These are phyloP conservation scores for Monilinia polystroma DNA, from an alignment of 2,329 filamentous ascomycete species.

Conservation along the genomic window DNA sequence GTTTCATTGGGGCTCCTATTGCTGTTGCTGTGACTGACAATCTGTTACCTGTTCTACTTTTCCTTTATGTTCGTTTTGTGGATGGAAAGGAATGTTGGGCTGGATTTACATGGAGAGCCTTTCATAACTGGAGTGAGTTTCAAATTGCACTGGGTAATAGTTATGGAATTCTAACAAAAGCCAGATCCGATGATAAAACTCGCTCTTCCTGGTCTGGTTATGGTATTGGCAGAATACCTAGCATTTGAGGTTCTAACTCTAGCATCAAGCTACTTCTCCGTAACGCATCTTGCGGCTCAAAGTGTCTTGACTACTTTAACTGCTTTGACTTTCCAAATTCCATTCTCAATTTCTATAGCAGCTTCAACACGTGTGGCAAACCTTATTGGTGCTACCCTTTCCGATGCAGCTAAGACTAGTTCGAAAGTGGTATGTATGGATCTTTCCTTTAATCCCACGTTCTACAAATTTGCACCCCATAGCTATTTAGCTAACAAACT, in stretches of 20 bases:
- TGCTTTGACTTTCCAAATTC: constrained; percentile 82
- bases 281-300: constrained; percentile 81
- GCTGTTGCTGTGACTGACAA: constrained; percentile 75
- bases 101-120: constrained; percentile 67
- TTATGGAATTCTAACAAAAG: constrained; percentile 23
- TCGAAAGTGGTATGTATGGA: constrained; percentile 59
- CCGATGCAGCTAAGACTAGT: constrained; percentile 75
- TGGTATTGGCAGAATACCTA: constrained; percentile 91
- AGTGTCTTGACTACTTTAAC: constrained; percentile 78
- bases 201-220: constrained; percentile 83
- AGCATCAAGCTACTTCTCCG: constrained; percentile 75
- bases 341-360: constrained; percentile 87
- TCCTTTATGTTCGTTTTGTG: constrained; percentile 71
- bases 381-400: constrained; percentile 81
- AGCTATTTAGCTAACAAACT: constrained; percentile 11
- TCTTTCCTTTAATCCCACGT: not conserved
- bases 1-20: constrained; percentile 77
- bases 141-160: not conserved
- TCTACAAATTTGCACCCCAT: not conserved
- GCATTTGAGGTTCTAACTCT: constrained; percentile 91
- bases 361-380: constrained; percentile 88
- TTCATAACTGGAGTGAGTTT: constrained; percentile 64
- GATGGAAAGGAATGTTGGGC: constrained; percentile 77
- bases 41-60: constrained; percentile 69
- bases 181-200: constrained; percentile 76